Conservation (phyloP, 2,329 filamentous ascomycete species). For the Ophiostoma pallidulum region DNA sequence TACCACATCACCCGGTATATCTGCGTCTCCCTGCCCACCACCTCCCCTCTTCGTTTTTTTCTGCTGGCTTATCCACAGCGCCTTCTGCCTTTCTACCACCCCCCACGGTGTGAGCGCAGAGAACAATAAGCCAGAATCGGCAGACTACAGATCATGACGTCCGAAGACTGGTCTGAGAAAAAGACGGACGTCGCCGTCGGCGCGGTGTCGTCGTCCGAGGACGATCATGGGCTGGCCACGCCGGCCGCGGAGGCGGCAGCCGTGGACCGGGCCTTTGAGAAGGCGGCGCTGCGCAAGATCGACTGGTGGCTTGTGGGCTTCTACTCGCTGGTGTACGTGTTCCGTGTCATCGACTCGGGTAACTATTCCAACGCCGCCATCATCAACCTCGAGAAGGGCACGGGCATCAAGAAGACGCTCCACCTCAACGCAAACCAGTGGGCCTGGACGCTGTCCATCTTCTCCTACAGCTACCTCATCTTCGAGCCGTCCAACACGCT, state of each 20-base stretch:
- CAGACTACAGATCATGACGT: not conserved
- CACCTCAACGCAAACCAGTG: conserved; percentile 25
- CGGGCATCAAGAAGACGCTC: conserved; percentile 31
- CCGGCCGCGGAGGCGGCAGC: not conserved
- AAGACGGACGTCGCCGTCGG: not conserved
- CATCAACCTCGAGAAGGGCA: conserved; percentile 30
- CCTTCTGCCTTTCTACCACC: no score
- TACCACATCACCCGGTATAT: no score
- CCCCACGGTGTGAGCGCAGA: no score
- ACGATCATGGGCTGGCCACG: not conserved
- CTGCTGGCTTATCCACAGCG: no score
- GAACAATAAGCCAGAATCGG: no score
- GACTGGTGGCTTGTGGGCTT: conserved; percentile 26
- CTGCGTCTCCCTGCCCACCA: no score
- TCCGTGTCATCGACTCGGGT: conserved; percentile 29
- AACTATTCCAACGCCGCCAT: conserved; percentile 33
- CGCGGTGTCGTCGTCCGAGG: not conserved
- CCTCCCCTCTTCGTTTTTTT: no score
- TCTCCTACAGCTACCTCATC: conserved; percentile 30
- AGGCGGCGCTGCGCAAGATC: conserved; percentile 25
- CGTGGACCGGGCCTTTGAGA: conserved; percentile 20
- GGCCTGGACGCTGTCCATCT: conserved; percentile 32
- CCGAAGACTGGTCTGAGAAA: not conserved
- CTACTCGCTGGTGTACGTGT: conserved; percentile 30
- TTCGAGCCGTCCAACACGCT: conserved; percentile 31